phyloP scores from a whole-genome alignment of 345 rosid species.

The Hibiscus syriacus region DNA sequence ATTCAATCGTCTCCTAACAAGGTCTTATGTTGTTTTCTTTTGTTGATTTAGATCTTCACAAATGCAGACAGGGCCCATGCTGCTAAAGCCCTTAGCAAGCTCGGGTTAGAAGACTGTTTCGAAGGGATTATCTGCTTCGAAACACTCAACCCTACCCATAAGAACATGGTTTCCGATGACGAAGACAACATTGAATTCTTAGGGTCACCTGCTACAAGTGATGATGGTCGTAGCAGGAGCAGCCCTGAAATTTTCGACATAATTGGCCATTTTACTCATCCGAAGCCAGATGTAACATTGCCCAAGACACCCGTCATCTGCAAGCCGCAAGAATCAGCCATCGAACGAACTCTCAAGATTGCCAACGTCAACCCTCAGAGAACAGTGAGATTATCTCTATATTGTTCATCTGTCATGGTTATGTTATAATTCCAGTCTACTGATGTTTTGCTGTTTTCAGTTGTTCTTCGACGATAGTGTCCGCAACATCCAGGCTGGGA shows the following conservation, averaged over 20 bases:
- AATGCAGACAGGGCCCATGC: conserved; percentile 83
- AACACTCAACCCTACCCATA: conserved; percentile 60
- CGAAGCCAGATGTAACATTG: conserved; percentile 22
- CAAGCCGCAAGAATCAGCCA: conserved; percentile 54
- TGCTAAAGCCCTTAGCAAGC: conserved; percentile 51
- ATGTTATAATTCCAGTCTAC: not conserved
- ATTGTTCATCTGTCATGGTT: too few relatives aligned
- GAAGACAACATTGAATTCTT: conserved; percentile 45
- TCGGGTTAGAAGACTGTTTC: conserved; percentile 83
- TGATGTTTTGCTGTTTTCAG: conserved; percentile 23
- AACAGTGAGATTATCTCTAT: conserved; percentile 36
- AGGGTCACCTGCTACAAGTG: conserved; percentile 19
- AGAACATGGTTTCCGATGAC: conserved; percentile 31
- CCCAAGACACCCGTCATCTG: conserved; percentile 60
- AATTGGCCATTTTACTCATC: conserved; percentile 38
- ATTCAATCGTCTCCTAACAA: not conserved
- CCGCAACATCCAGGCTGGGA: conserved; percentile 64
- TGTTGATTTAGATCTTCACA: conserved; percentile 60
- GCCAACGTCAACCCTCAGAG: conserved; percentile 56
- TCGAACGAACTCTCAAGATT: conserved; percentile 41
- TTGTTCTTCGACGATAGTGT: conserved; percentile 71
- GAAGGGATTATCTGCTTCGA: conserved; percentile 95
- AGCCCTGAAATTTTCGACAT: conserved; percentile 39
- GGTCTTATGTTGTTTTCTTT: not conserved
- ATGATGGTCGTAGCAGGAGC: not conserved